Evolutionary conservation across 2,329 filamentous ascomycete species (phyloP).

Genomic region (Penicillium sp.): DNA sequence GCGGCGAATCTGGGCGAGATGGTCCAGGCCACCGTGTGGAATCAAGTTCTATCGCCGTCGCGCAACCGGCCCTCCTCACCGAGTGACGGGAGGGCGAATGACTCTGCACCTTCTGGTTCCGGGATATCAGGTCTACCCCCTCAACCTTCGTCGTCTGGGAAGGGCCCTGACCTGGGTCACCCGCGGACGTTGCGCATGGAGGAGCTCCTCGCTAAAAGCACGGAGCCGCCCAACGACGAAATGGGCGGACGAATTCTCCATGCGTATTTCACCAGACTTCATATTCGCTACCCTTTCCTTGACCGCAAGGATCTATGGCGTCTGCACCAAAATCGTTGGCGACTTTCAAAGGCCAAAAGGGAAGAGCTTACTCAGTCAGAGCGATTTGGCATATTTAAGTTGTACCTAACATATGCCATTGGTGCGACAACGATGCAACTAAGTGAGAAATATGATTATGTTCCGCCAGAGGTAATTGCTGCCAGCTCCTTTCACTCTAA

Average conservation of each 20-base stretch:
- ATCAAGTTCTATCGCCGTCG: slow-evolving; percentile 50
- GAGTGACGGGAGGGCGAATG: slow-evolving; percentile 1
- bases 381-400: slow-evolving; percentile 56
- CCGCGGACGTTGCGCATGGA: slow-evolving; percentile 43
- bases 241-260: slow-evolving; percentile 52
- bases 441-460: slow-evolving; percentile 52
- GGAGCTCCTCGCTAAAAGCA: slow-evolving; percentile 49
- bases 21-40: slow-evolving; percentile 61
- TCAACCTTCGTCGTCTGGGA: slow-evolving; percentile 20
- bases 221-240: slow-evolving; percentile 54
- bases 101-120: background rate
- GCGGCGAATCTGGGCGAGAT: slow-evolving; percentile 58
- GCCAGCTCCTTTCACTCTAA: background rate
- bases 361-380: slow-evolving; percentile 41
- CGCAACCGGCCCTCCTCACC: slow-evolving; percentile 21
- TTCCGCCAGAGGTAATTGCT: slow-evolving; percentile 46
- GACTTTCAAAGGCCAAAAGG: slow-evolving; percentile 42
- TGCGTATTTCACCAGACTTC: slow-evolving; percentile 53
- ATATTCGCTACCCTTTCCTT: slow-evolving; percentile 57
- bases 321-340: slow-evolving; percentile 49
- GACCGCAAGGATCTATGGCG: slow-evolving; percentile 52
- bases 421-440: slow-evolving; percentile 55
- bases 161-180: slow-evolving; percentile 22
- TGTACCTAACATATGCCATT: slow-evolving; percentile 60
- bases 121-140: slow-evolving; percentile 19